Conservation (phyloP, 2,329 filamentous ascomycete species). For the Hypoxylon sp. region DNA sequence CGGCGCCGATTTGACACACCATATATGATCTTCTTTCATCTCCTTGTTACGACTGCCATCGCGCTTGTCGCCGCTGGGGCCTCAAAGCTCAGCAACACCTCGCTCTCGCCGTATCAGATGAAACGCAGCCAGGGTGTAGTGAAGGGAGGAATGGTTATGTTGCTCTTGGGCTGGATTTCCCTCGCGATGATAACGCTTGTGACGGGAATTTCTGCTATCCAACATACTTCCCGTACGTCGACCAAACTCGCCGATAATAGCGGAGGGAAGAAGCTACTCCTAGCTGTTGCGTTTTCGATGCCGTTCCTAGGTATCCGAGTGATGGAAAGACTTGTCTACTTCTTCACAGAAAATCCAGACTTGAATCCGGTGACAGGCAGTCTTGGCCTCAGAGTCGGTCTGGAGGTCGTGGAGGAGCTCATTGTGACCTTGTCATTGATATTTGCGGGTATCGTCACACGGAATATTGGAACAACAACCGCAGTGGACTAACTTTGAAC, state of each 20-base stretch:
- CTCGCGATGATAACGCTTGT: slow-evolving; percentile 31
- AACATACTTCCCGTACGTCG: neutral
- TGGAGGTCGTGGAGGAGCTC: slow-evolving; percentile 50
- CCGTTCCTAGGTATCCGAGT: slow-evolving; percentile 49
- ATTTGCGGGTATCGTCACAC: slow-evolving; percentile 45
- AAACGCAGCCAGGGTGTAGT: slow-evolving; percentile 34
- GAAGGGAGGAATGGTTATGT: slow-evolving; percentile 46
- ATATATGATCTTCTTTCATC: slow-evolving; percentile 46
- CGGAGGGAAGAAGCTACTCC: slow-evolving; percentile 39
- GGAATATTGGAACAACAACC: slow-evolving; percentile 25
- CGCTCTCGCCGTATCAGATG: slow-evolving; percentile 31
- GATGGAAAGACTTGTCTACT: slow-evolving; percentile 46
- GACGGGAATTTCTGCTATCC: slow-evolving; percentile 20
- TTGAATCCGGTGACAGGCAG: slow-evolving; percentile 47
- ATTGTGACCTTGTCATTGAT: slow-evolving; percentile 43
- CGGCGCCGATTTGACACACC: slow-evolving; percentile 30
- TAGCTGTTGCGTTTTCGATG: slow-evolving; percentile 44
- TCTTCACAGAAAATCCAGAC: slow-evolving; percentile 40
- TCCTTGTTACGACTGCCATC: slow-evolving; percentile 47
- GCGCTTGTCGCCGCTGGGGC: slow-evolving; percentile 49
- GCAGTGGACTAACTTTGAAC: neutral
- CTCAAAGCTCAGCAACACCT: slow-evolving; percentile 34
- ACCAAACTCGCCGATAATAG: slow-evolving; percentile 1
- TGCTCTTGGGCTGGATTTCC: slow-evolving; percentile 47
- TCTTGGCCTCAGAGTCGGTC: slow-evolving; percentile 43